Percentiles rank a stretch among this genome's conserved stretches.
phyloP scores from a whole-genome alignment of 768 basidiomycete genomes.

The Phanerochaete sordida region DNA sequence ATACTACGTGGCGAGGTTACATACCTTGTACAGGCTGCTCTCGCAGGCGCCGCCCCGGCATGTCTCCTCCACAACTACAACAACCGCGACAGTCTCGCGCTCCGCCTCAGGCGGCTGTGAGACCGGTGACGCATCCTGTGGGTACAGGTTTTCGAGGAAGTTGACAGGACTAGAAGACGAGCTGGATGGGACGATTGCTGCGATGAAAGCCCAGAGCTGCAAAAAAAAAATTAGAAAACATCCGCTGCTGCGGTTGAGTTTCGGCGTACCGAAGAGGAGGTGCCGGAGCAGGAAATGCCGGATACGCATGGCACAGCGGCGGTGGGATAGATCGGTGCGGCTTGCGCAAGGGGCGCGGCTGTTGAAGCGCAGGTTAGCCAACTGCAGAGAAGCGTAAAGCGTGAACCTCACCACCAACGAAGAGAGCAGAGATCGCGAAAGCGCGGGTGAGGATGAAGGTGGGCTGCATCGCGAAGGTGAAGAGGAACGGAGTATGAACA shows the following conservation, averaged over 20 bases:
- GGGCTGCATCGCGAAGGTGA: conserved; percentile 2
- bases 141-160: not conserved
- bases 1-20: not conserved
- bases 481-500: not conserved
- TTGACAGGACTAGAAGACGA: not conserved
- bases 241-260: no score
- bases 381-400: not conserved
- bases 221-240: not conserved
- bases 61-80: not conserved
- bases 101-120: not conserved
- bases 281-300: not conserved
- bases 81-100: not conserved
- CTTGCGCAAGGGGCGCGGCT: not conserved
- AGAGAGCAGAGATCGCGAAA: conserved; percentile 7
- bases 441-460: conserved; percentile 9
- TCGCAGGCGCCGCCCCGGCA: not conserved
- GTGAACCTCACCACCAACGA: conserved; percentile 7
- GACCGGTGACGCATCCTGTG: not conserved
- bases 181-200: not conserved
- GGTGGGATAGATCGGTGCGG: not conserved
- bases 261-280: not conserved
- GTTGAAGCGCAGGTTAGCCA: not conserved
- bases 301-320: not conserved
- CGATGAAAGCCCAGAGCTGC: not conserved
- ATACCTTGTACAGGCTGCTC: not conserved